Conservation (phyloP, 2,329 filamentous ascomycete species). For the Chaetomium globosum region DNA sequence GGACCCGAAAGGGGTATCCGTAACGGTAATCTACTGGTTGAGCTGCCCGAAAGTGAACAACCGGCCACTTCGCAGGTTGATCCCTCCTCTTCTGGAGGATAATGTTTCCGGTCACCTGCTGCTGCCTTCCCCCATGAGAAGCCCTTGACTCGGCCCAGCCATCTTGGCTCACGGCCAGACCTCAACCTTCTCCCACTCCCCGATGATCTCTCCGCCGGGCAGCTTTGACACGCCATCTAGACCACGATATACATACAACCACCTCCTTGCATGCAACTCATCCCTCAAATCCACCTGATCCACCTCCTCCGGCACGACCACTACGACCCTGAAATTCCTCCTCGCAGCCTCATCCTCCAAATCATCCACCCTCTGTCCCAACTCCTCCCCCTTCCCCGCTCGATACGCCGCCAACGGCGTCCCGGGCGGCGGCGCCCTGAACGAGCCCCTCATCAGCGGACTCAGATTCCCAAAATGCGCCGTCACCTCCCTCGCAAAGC, state of each 20-base stretch:
- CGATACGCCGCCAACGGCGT: slow-evolving; percentile 55
- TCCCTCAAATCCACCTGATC: slow-evolving; percentile 74
- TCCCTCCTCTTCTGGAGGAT: neutral
- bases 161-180: slow-evolving; percentile 60
- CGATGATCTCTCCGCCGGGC: slow-evolving; percentile 44
- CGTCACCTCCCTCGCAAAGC: slow-evolving; percentile 77
- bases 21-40: neutral
- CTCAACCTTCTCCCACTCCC: slow-evolving; percentile 68
- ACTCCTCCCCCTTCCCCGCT: slow-evolving; percentile 47
- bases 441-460: slow-evolving; percentile 76
- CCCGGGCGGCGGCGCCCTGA: slow-evolving; percentile 72
- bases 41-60: neutral
- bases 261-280: slow-evolving; percentile 63
- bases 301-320: slow-evolving; percentile 76
- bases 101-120: neutral
- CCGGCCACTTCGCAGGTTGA: neutral
- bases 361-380: slow-evolving; percentile 66
- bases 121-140: too few relatives aligned
- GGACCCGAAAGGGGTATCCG: neutral
- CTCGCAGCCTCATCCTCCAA: slow-evolving; percentile 71
- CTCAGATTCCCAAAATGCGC: slow-evolving; percentile 88
- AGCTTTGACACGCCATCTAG: slow-evolving; percentile 42
- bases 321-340: slow-evolving; percentile 78
- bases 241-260: slow-evolving; percentile 65
- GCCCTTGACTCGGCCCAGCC: too few relatives aligned